Conservation (phyloP, 225 moss, liverwort and hornwort genomes). For the Climacium dendroides region DNA sequence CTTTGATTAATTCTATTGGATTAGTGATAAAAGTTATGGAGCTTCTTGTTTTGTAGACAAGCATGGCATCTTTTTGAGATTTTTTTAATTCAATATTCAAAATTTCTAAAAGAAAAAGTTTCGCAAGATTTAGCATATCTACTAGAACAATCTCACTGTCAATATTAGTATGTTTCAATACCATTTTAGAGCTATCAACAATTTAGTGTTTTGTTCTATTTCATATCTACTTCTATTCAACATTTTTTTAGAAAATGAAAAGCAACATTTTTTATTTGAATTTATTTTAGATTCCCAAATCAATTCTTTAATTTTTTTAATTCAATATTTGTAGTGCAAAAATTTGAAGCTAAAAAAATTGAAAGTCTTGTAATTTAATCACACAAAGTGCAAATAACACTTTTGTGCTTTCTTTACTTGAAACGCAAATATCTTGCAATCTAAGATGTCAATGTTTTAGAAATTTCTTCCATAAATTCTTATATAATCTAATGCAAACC, state of each 20-base stretch:
- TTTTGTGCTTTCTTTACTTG: not conserved
- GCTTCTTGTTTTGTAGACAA: not conserved
- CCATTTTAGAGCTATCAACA: not conserved
- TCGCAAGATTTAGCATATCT: not conserved
- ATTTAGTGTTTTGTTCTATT: not conserved
- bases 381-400: not conserved
- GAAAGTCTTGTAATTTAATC: not conserved
- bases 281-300: not conserved
- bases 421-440: not conserved
- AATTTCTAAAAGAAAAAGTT: not conserved
- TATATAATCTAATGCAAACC: not conserved
- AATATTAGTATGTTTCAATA: rapidly evolving
- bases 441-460: not conserved
- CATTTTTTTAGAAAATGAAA: not conserved
- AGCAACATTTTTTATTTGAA: not conserved
- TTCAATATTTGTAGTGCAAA: not conserved
- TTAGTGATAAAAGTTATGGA: not conserved
- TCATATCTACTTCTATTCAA: not conserved
- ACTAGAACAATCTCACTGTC: rapidly evolving
- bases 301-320: not conserved
- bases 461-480: not conserved
- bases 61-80: not conserved
- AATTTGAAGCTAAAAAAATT: not conserved
- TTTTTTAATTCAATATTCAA: not conserved
- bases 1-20: not conserved